phyloP scores from a whole-genome alignment of 1,139 yeast species.

The Diutina rugosa region DNA sequence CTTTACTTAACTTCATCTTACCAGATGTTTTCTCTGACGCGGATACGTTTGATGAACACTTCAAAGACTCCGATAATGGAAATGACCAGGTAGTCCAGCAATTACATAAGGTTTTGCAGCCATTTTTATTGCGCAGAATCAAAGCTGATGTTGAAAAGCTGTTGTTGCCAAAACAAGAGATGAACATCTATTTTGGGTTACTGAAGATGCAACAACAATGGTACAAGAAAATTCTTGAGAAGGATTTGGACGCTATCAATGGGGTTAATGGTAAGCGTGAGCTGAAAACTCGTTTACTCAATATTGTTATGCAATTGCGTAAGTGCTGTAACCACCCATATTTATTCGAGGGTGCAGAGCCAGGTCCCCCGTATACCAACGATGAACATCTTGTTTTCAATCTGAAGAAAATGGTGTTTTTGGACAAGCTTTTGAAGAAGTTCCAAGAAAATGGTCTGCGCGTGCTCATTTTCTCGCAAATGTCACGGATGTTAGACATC shows the following conservation, averaged over 20 bases:
- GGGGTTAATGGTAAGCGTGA: slow-evolving; percentile 84
- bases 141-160: slow-evolving; percentile 91
- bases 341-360: slow-evolving; percentile 95
- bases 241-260: slow-evolving; percentile 93
- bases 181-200: slow-evolving; percentile 88
- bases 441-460: slow-evolving; percentile 72
- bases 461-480: slow-evolving; percentile 86
- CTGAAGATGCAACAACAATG: slow-evolving; percentile 86
- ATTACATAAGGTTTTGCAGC: slow-evolving; percentile 72
- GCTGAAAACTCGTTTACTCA: slow-evolving; percentile 78
- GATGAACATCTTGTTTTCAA: slow-evolving; percentile 87
- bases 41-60: slow-evolving; percentile 86
- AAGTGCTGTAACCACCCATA: slow-evolving; percentile 97
- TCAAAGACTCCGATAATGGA: slow-evolving; percentile 27
- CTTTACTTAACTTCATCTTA: slow-evolving; percentile 71
- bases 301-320: slow-evolving; percentile 92
- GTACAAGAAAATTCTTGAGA: slow-evolving; percentile 81
- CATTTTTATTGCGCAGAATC: slow-evolving; percentile 79
- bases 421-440: slow-evolving; percentile 71
- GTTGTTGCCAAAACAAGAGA: slow-evolving; percentile 77
- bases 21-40: slow-evolving; percentile 95
- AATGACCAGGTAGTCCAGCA: slow-evolving; percentile 66
- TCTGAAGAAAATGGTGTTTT: slow-evolving; percentile 79
- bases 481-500: slow-evolving; percentile 86
- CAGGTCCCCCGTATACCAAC: slow-evolving; percentile 96